Conservation (phyloP, 2,329 filamentous ascomycete species). For the Acephala macrosclerotiorum region DNA sequence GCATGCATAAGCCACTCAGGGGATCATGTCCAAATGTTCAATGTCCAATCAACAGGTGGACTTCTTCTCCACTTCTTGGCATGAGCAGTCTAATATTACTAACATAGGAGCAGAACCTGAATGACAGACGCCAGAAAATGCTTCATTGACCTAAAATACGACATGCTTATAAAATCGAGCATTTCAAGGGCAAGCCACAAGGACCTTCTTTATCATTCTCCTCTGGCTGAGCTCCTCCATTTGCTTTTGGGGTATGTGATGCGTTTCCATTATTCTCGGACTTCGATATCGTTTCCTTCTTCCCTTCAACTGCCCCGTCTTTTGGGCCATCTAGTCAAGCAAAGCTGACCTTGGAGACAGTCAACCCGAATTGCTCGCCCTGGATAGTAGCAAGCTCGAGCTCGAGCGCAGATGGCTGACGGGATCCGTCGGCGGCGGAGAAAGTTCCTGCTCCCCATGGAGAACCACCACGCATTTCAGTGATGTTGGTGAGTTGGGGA, state of each 20-base stretch:
- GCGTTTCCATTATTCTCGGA: constrained; percentile 33
- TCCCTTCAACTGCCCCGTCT: constrained; percentile 34
- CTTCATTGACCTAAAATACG: not conserved
- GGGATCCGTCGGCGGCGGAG: constrained; percentile 78
- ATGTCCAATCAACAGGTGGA: too few species aligned
- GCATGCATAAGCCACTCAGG: too few species aligned
- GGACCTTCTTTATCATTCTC: constrained; percentile 68
- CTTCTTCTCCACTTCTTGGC: too few species aligned
- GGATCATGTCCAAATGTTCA: not conserved
- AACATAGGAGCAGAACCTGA: too few species aligned
- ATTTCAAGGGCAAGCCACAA: constrained; percentile 81
- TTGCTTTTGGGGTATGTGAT: constrained; percentile 33
- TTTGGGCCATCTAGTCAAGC: constrained; percentile 78
- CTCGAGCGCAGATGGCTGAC: constrained; percentile 80
- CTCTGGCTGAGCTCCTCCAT: constrained; percentile 40
- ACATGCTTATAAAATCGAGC: constrained; percentile 60
- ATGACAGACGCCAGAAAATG: not conserved
- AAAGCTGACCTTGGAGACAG: constrained; percentile 73
- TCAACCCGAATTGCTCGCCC: constrained; percentile 84
- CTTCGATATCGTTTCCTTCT: constrained; percentile 35
- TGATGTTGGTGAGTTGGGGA: constrained; percentile 70
- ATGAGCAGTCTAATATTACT: too few species aligned
- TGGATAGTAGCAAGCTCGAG: constrained; percentile 81
- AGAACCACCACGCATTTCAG: constrained; percentile 84
- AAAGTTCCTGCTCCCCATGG: constrained; percentile 97